Percentiles rank a stretch among this genome's conserved stretches.
Conservation (phyloP, 768 basidiomycete genomes). For the Thelephora aurantiotincta region DNA sequence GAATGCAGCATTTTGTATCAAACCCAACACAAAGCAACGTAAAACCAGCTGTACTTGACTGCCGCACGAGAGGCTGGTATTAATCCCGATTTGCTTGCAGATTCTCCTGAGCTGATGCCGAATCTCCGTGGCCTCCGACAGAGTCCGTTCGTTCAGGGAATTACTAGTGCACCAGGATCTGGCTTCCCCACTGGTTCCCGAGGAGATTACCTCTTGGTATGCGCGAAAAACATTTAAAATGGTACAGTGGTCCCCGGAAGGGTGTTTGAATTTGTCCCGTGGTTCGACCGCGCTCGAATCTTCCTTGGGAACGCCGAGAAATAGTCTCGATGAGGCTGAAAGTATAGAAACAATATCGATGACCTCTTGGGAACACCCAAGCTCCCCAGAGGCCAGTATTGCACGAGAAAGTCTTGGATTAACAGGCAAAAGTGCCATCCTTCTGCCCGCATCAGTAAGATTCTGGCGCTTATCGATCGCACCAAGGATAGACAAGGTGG, state of each 20-base stretch:
- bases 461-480: slow-evolving; percentile 54
- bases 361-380: slow-evolving; percentile 65
- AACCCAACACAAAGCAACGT: slow-evolving; percentile 57
- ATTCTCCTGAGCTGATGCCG: slow-evolving; percentile 61
- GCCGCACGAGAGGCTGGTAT: slow-evolving; percentile 20
- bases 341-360: slow-evolving; percentile 77
- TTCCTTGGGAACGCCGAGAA: slow-evolving; percentile 61
- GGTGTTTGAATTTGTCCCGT: slow-evolving; percentile 66
- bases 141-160: slow-evolving; percentile 69
- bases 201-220: slow-evolving; percentile 53
- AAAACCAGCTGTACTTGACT: slow-evolving; percentile 30
- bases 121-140: slow-evolving; percentile 68
- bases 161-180: slow-evolving; percentile 77
- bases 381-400: slow-evolving; percentile 61
- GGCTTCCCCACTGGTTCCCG: slow-evolving; percentile 31
- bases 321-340: slow-evolving; percentile 69
- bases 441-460: slow-evolving; percentile 61
- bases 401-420: slow-evolving; percentile 74
- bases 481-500: slow-evolving; percentile 64
- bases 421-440: slow-evolving; percentile 89
- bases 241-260: slow-evolving; percentile 84
- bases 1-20: slow-evolving; percentile 75
- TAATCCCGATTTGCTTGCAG: slow-evolving; percentile 45
- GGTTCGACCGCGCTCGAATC: slow-evolving; percentile 61
- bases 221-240: slow-evolving; percentile 74